phyloP scores from a whole-genome alignment of 139 green algal species.

The Haematococcus lacustris region DNA sequence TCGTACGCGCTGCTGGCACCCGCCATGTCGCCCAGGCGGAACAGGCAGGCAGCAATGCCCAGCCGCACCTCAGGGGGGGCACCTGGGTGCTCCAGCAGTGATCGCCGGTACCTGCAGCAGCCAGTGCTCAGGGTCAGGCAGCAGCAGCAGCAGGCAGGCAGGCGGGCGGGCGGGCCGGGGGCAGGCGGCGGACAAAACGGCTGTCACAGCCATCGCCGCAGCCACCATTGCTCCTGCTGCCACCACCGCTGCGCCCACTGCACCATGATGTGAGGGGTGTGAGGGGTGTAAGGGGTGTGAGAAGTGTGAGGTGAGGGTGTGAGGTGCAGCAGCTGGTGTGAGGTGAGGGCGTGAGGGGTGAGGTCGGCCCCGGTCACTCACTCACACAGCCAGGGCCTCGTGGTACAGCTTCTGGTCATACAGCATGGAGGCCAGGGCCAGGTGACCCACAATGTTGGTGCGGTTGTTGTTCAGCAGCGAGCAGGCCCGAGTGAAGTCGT shows the following conservation, averaged over 20 bases:
- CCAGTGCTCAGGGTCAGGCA: too few relatives aligned
- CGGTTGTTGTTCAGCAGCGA: conserved; percentile 37
- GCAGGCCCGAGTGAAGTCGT: conserved; percentile 38
- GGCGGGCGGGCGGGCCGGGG: too few relatives aligned
- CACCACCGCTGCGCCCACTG: too few relatives aligned
- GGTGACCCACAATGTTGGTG: conserved; percentile 43
- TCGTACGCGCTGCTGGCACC: conserved; percentile 40
- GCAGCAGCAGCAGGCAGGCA: too few relatives aligned
- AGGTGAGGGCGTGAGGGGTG: too few relatives aligned
- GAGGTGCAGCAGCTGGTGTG: too few relatives aligned
- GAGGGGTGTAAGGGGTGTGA: too few relatives aligned
- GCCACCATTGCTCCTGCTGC: too few relatives aligned
- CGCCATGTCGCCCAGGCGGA: conserved; percentile 50
- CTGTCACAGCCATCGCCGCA: too few relatives aligned
- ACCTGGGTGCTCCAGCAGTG: conserved; percentile 52
- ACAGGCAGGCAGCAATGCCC: conserved; percentile 71
- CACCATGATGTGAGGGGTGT: too few relatives aligned
- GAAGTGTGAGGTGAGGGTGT: too few relatives aligned
- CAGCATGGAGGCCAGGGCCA: conserved; percentile 53
- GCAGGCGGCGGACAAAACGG: too few relatives aligned
- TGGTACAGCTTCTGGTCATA: conserved; percentile 51
- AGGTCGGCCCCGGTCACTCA: not conserved
- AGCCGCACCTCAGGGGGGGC: conserved; percentile 75
- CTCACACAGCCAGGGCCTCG: conserved; percentile 50
- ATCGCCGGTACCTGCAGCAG: conserved; percentile 59